Evolutionary conservation across 371 early-diverging fungal genomes (phyloP).

Genomic region (Mortierella sp.): DNA sequence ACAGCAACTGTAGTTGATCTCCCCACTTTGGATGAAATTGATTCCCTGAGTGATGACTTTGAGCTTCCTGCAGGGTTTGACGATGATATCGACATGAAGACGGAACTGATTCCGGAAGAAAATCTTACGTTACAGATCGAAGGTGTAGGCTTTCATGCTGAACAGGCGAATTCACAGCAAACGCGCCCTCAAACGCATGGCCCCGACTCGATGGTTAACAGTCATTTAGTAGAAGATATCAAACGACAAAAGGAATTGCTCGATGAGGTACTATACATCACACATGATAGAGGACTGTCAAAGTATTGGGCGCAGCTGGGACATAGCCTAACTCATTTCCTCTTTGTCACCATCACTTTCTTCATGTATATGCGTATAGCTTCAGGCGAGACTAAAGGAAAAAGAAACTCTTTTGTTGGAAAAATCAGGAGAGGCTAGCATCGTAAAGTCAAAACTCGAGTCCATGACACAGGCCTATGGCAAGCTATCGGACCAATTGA

Average conservation of each 20-base stretch:
- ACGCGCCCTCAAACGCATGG: no score
- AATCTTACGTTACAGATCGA: background rate
- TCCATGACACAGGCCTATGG: background rate
- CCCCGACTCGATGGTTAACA: no score
- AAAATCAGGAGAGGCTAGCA: conserved; percentile 27
- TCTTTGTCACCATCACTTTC: no score
- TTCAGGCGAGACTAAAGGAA: conserved; percentile 14
- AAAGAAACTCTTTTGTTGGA: conserved; percentile 20
- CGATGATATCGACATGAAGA: conserved; percentile 21
- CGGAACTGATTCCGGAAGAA: conserved; percentile 7
- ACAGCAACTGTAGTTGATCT: background rate
- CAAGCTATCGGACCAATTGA: conserved; percentile 6
- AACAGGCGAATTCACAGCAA: no score
- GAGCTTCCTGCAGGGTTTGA: conserved; percentile 21
- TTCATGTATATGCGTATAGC: no score
- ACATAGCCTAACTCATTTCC: no score
- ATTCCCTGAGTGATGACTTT: conserved; percentile 23
- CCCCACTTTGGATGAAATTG: background rate
- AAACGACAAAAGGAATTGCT: no score
- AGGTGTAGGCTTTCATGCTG: background rate
- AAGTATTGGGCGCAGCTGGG: no score
- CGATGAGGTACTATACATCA: no score
- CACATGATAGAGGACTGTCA: no score
- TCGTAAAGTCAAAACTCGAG: conserved; percentile 26
- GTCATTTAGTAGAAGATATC: no score